Percentiles rank a stretch among this genome's conserved stretches.
Conservation (phyloP, 169 alveolate genomes). For the Eimeria tenella region DNA sequence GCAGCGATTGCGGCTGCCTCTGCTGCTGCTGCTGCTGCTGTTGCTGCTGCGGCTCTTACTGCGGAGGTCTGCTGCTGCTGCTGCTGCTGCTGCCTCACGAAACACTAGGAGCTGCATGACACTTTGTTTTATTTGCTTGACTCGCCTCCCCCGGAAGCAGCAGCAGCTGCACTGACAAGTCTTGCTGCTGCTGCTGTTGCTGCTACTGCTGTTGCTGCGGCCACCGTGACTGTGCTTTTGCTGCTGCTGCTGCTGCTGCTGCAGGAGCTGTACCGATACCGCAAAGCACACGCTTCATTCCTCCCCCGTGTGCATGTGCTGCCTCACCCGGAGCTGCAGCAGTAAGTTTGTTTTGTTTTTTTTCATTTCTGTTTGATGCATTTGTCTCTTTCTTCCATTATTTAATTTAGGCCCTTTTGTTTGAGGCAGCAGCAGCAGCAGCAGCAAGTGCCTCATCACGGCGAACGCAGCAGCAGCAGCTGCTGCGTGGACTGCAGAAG, state of each 20-base stretch:
- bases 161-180: neutral
- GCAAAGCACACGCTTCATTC: conserved; percentile 63
- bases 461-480: no score
- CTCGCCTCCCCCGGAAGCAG: neutral
- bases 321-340: conserved; percentile 61
- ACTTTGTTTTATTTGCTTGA: neutral
- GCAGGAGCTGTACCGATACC: conserved; percentile 42
- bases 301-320: conserved; percentile 38
- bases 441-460: no score
- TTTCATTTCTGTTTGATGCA: neutral
- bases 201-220: neutral
- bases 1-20: neutral
- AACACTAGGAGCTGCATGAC: neutral
- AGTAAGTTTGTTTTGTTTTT: neutral
- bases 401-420: no score
- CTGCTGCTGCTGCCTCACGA: neutral
- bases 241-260: conserved; percentile 4
- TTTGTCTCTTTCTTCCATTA: neutral
- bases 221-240: neutral
- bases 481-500: no score
- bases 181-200: neutral
- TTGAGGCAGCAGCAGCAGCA: no score
- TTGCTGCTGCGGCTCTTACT: neutral
- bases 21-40: neutral
- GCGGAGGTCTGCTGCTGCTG: neutral